Base-by-base conservation (phyloP, 768 basidiomycete species). In the Hirschioporus abietinus region DNA sequence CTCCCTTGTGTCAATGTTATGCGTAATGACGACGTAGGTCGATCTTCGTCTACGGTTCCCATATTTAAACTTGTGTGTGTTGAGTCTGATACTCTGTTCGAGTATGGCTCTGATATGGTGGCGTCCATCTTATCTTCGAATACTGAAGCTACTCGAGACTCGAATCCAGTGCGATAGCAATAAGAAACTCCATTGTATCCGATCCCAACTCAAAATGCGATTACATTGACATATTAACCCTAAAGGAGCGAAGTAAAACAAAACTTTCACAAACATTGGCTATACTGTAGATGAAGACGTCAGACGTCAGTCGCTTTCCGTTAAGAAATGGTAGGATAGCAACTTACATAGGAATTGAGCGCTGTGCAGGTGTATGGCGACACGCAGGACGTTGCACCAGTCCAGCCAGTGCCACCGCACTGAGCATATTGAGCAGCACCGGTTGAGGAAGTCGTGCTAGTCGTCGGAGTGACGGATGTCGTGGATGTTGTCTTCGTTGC, bases 381-480 rank as follows among this genome's bases (percentile, higher is more conserved):
- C 3, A 71, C 76, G 68, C 80, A 81, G 3, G 74, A 74, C 18
- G 77, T 79, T 4, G 68, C 67, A 20, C 79, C 80, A 60, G 69
- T 73, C 77, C 78, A 81, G 2, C 76, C 75, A 20, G 68, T 64
- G n/a, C 81, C 81, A 58, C 81, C 42, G 42, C 42, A 52, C 20
- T 35, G 27, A 60, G 63, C 35, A 20, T 25, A 27, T 17, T 25
- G 34, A n/a, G 35, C 42, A 15, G 27, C 30, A n/a, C 20, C 18
- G 58, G 52, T 26, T 5, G 20, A 23, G 24, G 23, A 10, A 18
- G 25, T 18, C 12, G 42, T 6, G 15, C 15, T 52, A 12, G 42
- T 64, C 63, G 25, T 65, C 60, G 23, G 64, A 36, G 61, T 68
- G 62, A 24, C 70, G 17, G 27, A 62, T 26, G 61, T 62, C 58